Evolutionary conservation across 176 grass and related monocot species (phyloP).

Genomic region (Ananas comosus): DNA sequence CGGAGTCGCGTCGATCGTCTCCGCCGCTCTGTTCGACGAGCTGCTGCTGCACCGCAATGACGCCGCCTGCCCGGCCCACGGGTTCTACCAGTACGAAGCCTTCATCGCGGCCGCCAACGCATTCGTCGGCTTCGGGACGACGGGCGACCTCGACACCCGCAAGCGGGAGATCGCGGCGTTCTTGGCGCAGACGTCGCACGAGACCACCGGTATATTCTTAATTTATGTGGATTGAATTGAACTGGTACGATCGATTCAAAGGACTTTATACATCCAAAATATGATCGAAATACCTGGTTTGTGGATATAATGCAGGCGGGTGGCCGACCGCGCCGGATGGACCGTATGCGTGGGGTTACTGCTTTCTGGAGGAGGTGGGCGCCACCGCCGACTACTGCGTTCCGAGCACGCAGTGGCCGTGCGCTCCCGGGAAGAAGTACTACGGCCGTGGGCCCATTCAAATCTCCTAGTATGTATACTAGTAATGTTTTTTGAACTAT

Average conservation of each 20-base stretch:
- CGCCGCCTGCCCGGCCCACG: slow-evolving; percentile 20
- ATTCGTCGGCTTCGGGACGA: slow-evolving; percentile 36
- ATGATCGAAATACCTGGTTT: no score
- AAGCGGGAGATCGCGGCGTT: slow-evolving; percentile 47
- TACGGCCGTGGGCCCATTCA: slow-evolving; percentile 46
- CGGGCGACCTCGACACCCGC: slow-evolving; percentile 1
- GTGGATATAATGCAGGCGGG: slow-evolving; percentile 16
- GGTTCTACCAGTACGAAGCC: slow-evolving; percentile 36
- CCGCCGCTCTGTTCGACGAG: slow-evolving; percentile 17
- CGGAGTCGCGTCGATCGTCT: slow-evolving; percentile 27
- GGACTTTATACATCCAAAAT: no score
- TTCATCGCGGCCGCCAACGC: slow-evolving; percentile 34
- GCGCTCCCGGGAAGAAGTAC: slow-evolving; percentile 27
- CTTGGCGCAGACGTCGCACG: slow-evolving; percentile 54
- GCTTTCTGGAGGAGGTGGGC: slow-evolving; percentile 22
- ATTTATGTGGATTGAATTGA: no score
- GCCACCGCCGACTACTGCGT: slow-evolving; percentile 22
- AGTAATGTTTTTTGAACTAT: neutral
- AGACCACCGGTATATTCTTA: slow-evolving; percentile 31
- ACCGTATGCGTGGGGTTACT: slow-evolving; percentile 34
- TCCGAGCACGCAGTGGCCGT: slow-evolving; percentile 21
- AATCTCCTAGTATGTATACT: slow-evolving; percentile 32
- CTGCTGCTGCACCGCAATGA: slow-evolving; percentile 38
- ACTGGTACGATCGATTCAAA: no score
- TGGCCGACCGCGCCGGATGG: slow-evolving; percentile 31